phyloP scores from a whole-genome alignment of 495 filamentous ascomycete species.

The Talaromyces borbonicus region DNA sequence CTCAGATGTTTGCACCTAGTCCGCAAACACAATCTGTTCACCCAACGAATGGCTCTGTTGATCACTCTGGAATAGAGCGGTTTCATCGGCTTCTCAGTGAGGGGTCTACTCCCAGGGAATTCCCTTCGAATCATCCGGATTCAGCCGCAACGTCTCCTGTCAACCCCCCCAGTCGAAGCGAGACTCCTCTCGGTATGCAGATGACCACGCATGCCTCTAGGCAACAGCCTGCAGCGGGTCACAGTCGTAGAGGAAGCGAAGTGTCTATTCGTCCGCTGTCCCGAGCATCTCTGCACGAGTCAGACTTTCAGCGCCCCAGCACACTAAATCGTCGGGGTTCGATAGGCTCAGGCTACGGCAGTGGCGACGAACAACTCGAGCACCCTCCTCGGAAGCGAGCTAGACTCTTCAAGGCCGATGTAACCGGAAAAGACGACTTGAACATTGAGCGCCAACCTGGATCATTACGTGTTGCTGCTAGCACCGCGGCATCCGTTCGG shows the following conservation, averaged over 20 bases:
- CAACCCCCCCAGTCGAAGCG: constrained; percentile 23
- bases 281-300: constrained; percentile 36
- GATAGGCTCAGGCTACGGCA: constrained; percentile 51
- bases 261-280: constrained; percentile 37
- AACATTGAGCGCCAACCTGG: constrained; percentile 56
- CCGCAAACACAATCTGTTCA: constrained; percentile 20
- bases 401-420: constrained; percentile 58
- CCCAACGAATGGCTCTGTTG: constrained; percentile 31
- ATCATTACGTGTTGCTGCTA: constrained; percentile 79
- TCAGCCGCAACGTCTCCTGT: constrained; percentile 30
- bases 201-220: constrained; percentile 15
- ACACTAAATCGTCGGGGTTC: constrained; percentile 26
- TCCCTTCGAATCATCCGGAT: constrained; percentile 18
- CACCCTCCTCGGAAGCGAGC: constrained; percentile 56
- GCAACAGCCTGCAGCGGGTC: constrained; percentile 7
- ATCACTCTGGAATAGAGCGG: constrained; percentile 44
- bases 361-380: constrained; percentile 58
- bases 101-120: constrained; percentile 33
- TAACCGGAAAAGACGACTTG: constrained; percentile 57
- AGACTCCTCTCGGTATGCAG: constrained; percentile 26
- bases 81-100: constrained; percentile 42
- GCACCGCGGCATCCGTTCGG: constrained; percentile 79
- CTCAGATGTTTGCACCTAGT: constrained; percentile 29
- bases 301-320: constrained; percentile 24
- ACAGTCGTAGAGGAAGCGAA: constrained; percentile 16